These are phyloP conservation scores for Nannochloris sp. DNA, from an alignment of 139 green algal genomes.

Conservation along the genomic window DNA sequence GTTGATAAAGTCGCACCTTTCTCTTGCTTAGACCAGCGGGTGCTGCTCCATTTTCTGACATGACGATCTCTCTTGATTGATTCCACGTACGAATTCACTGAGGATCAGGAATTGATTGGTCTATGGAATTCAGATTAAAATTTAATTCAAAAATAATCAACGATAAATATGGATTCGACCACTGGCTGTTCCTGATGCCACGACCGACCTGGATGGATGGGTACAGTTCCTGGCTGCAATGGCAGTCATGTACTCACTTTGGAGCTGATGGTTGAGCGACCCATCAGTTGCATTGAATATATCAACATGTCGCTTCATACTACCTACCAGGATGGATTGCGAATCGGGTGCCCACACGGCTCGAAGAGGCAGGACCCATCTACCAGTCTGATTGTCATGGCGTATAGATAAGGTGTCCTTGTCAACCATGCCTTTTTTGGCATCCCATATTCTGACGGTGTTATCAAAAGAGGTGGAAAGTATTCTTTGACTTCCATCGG, in stretches of 20 bases:
- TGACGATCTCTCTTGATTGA: too few species aligned
- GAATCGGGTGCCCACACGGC: slow-evolving; percentile 5
- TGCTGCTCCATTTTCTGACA: too few species aligned
- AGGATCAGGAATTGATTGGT: too few species aligned
- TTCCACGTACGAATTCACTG: too few species aligned
- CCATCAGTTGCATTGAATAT: slow-evolving; percentile 24
- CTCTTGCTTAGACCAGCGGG: too few species aligned
- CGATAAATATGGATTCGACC: background rate
- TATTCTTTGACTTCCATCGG: slow-evolving; percentile 38
- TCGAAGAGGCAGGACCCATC: slow-evolving; percentile 16
- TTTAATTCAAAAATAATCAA: too few species aligned
- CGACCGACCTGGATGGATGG: slow-evolving; percentile 32
- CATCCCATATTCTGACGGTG: slow-evolving; percentile 55
- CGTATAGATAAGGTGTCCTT: slow-evolving; percentile 11
- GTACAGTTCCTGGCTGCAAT: slow-evolving; percentile 36
- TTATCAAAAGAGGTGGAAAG: slow-evolving; percentile 56
- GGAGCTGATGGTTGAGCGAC: slow-evolving; percentile 14
- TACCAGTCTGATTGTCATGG: slow-evolving; percentile 61
- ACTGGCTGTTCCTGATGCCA: slow-evolving; percentile 22
- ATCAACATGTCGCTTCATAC: slow-evolving; percentile 49
- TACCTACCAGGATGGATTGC: slow-evolving; percentile 15
- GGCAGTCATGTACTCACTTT: slow-evolving; percentile 43
- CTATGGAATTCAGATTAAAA: too few species aligned
- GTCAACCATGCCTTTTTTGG: slow-evolving; percentile 9
- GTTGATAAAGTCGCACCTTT: too few species aligned